These are phyloP conservation scores for Roridomyces roridus DNA, from an alignment of 768 basidiomycete genomes.

Conservation along the genomic window DNA sequence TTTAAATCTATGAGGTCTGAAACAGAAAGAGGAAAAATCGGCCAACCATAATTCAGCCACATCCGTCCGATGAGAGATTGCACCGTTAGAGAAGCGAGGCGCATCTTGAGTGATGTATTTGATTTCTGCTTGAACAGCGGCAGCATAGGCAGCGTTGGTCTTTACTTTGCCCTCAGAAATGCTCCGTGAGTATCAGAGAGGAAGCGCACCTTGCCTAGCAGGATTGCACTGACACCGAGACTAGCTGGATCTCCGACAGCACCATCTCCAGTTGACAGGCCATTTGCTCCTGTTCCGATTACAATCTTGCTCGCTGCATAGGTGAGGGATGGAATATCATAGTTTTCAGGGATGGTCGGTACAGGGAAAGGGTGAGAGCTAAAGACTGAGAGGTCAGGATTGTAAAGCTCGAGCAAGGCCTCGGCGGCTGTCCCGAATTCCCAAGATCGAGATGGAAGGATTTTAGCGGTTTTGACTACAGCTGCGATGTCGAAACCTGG, in stretches of 20 bases:
- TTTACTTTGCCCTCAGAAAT: slow-evolving; percentile 28
- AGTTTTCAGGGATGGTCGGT: slow-evolving; percentile 25
- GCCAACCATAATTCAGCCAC: slow-evolving; percentile 50
- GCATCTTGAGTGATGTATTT: slow-evolving; percentile 41
- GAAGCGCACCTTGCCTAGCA: slow-evolving; percentile 36
- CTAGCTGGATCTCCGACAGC: slow-evolving; percentile 55
- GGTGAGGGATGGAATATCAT: slow-evolving; percentile 36
- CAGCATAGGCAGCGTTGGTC: slow-evolving; percentile 35
- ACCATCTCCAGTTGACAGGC: slow-evolving; percentile 44
- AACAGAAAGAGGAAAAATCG: neutral
- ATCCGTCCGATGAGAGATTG: slow-evolving; percentile 50
- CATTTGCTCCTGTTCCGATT: slow-evolving; percentile 40
- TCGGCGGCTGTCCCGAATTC: slow-evolving; percentile 46
- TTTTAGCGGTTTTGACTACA: slow-evolving; percentile 37
- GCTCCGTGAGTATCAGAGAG: too few species aligned
- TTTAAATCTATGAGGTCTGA: neutral
- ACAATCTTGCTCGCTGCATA: slow-evolving; percentile 47
- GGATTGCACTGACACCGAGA: slow-evolving; percentile 51
- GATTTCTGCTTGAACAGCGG: slow-evolving; percentile 38
- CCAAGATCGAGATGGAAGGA: slow-evolving; percentile 53
- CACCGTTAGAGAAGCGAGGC: slow-evolving; percentile 48
- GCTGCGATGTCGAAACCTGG: slow-evolving; percentile 45
- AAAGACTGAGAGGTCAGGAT: slow-evolving; percentile 47
- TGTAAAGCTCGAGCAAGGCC: slow-evolving; percentile 49
- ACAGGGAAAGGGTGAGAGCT: slow-evolving; percentile 42